Base-by-base conservation (phyloP, 2,329 filamentous ascomycete genomes). In the Penicillium sp. region DNA sequence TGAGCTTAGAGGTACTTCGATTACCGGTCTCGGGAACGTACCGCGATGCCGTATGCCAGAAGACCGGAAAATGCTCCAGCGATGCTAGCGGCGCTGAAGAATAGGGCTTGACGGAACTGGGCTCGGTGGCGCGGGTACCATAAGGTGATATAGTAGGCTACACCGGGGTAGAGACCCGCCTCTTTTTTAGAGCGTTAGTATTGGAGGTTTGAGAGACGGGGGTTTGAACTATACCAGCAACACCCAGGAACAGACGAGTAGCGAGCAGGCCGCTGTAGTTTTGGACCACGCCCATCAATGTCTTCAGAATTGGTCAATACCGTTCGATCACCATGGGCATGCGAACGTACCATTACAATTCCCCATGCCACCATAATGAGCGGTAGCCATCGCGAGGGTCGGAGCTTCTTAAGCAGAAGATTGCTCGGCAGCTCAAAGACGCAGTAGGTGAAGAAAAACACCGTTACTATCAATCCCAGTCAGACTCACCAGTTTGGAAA, bases 11-110 rank as follows among this genome's bases (percentile, higher is more conserved):
- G 42, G 64, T 68, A 8, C 65, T 47, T 2, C 67, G 45, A 5
- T 65, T 10, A 15, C 1, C 3, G 49, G 69, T 29, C 8, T 4
- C 2, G n/a, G 49, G 39, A 8, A 66, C 71, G 12, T 66, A 72
- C 69, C 2, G 73, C 74, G 36, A 82, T 80, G 2, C 67, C 79
- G 56, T 73, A 80, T 2, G 80, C 80, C 0, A 82, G 65, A 16
- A 82, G 65, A 0, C 80, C 80, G 2, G 75, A 76, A 44, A 82
- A 79, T 1, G 77, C 78, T n/a, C 80, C 79, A 1, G 79, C 78
- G 42, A 81, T 63, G 38, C 72, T 75, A 2, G 75, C 74, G 0
- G 77, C 75, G 44, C 72, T 75, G 60, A 79, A 79, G 64, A 78
- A 75, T 1, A 79, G 63, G 5, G 76, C 74, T 39, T 39, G 36